Percentiles rank a stretch among this genome's conserved stretches.
Evolutionary conservation across 2,329 filamentous ascomycete genomes (phyloP).

Genomic region (Exophiala dermatitidis): DNA sequence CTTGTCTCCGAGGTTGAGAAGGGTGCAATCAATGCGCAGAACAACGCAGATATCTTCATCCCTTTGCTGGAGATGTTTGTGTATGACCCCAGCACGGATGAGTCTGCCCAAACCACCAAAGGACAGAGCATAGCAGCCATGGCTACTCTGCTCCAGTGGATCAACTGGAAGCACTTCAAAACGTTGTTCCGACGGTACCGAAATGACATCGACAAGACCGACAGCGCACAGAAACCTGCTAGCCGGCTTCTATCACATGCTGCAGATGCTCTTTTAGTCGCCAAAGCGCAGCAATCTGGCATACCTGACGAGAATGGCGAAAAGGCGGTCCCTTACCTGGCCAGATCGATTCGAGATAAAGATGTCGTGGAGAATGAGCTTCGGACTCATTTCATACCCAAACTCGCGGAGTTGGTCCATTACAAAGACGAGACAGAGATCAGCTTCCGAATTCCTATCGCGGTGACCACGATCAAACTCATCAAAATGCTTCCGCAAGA

Average conservation of each 20-base stretch:
- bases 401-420: conserved; percentile 76
- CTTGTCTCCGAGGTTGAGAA: conserved; percentile 61
- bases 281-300: conserved; percentile 36
- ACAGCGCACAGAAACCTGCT: conserved; percentile 56
- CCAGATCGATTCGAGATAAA: conserved; percentile 58
- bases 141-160: conserved; percentile 61
- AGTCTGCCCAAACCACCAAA: conserved; percentile 67
- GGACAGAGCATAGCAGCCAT: conserved; percentile 81
- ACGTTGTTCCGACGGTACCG: conserved; percentile 78
- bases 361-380: conserved; percentile 67
- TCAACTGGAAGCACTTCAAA: conserved; percentile 88
- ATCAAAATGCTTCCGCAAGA: conserved; percentile 69
- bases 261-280: conserved; percentile 64
- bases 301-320: conserved; percentile 20
- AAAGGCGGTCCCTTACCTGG: conserved; percentile 41
- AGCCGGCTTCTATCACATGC: conserved; percentile 74
- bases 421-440: conserved; percentile 93
- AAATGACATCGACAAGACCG: conserved; percentile 70
- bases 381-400: conserved; percentile 66
- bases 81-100: conserved; percentile 74
- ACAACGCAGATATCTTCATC: conserved; percentile 78
- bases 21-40: conserved; percentile 62
- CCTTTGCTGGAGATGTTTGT: conserved; percentile 92
- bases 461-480: conserved; percentile 80
- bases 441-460: conserved; percentile 83